These are phyloP conservation scores for Zasmidium cellare DNA, from an alignment of 2,329 filamentous ascomycete species.

Conservation along the genomic window DNA sequence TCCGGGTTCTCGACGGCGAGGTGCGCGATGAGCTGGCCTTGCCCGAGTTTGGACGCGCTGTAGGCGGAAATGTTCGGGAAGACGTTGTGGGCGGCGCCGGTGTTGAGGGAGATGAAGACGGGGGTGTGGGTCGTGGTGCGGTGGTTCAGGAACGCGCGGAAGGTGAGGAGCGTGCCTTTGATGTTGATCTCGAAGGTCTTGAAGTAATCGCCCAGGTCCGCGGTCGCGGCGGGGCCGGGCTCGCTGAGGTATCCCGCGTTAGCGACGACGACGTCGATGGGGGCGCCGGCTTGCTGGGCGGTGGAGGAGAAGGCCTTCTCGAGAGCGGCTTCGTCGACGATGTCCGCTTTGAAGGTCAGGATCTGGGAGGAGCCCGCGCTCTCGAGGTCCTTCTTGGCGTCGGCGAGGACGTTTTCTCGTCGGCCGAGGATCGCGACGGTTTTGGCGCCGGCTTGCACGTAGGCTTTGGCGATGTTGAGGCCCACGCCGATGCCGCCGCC, in stretches of 20 bases:
- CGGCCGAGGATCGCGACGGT: constrained; percentile 16
- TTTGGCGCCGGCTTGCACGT: constrained; percentile 16
- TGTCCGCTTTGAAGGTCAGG: constrained; percentile 17
- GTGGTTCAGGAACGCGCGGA: constrained; percentile 12
- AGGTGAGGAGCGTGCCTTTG: constrained; percentile 13
- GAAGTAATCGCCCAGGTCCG: constrained; percentile 15
- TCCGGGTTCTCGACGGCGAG: constrained; percentile 39
- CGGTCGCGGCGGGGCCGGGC: neutral
- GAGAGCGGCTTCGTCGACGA: constrained; percentile 12
- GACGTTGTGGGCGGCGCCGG: constrained; percentile 18
- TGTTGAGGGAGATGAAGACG: constrained; percentile 15
- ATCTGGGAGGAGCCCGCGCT: constrained; percentile 5
- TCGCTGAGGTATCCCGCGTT: constrained; percentile 14
- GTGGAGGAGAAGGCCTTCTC: constrained; percentile 7
- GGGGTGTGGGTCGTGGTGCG: neutral
- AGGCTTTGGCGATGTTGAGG: constrained; percentile 13
- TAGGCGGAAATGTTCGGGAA: constrained; percentile 32
- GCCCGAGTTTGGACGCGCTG: constrained; percentile 38
- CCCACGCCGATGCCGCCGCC: constrained; percentile 17
- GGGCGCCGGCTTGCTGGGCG: constrained; percentile 6
- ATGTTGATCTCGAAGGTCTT: constrained; percentile 17
- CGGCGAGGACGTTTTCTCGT: constrained; percentile 6
- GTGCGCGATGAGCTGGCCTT: constrained; percentile 38
- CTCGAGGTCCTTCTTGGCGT: constrained; percentile 11
- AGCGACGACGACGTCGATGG: constrained; percentile 14